Percentiles rank a stretch among this genome's conserved stretches.
These are phyloP conservation scores for Emmonsiellopsis sp. DNA, from an alignment of 2,329 filamentous ascomycete species.

Conservation along the genomic window DNA sequence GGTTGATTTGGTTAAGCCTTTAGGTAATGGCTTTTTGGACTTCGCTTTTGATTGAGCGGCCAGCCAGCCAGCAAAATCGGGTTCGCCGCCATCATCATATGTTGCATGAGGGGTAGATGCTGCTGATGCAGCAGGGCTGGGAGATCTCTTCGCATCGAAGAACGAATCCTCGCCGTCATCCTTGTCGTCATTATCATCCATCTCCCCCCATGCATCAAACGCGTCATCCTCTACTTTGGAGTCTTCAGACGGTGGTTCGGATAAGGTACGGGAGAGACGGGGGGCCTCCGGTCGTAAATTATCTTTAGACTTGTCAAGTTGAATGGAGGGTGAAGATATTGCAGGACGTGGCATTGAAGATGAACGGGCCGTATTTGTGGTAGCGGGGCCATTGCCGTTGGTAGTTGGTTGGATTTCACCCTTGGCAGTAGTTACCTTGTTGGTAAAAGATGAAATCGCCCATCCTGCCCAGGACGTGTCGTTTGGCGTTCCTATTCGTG, in stretches of 20 bases:
- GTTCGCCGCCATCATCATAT: conserved; percentile 78
- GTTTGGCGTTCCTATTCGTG: conserved; percentile 70
- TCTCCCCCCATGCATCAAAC: conserved; percentile 66
- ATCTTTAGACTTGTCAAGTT: conserved; percentile 16
- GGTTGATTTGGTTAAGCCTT: conserved; percentile 62
- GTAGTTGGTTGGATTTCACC: conserved; percentile 69
- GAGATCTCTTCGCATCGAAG: conserved; percentile 30
- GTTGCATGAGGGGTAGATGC: conserved; percentile 30
- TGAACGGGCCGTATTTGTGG: conserved; percentile 36
- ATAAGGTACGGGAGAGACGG: conserved; percentile 30
- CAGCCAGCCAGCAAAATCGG: conserved; percentile 92
- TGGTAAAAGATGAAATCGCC: conserved; percentile 98
- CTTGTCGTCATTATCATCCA: conserved; percentile 47
- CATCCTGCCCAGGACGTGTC: conserved; percentile 80
- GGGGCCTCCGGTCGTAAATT: conserved; percentile 18
- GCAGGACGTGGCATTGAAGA: conserved; percentile 41
- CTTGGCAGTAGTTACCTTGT: conserved; percentile 74
- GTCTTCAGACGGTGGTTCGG: conserved; percentile 30
- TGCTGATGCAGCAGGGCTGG: conserved; percentile 23
- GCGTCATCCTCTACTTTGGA: conserved; percentile 50
- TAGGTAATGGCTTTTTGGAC: conserved; percentile 64
- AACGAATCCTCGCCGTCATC: conserved; percentile 40
- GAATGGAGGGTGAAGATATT: conserved; percentile 21
- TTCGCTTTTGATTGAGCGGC: conserved; percentile 77
- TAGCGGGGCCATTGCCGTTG: conserved; percentile 23